Percentiles rank a stretch among this genome's conserved stretches.
Conservation (phyloP, 768 basidiomycete species). For the Boletus rubropictus region DNA sequence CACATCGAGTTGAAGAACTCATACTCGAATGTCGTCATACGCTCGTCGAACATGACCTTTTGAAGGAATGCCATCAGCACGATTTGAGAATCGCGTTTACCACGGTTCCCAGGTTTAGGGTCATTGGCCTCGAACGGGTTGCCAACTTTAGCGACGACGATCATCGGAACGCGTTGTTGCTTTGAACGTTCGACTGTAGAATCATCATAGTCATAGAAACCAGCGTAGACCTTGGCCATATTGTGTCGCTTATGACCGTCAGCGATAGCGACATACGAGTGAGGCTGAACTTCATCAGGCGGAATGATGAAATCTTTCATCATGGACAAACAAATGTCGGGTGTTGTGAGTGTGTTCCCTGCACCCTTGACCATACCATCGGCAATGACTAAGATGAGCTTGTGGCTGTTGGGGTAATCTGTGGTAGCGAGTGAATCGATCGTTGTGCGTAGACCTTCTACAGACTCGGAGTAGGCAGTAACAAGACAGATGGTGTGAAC, state of each 20-base stretch:
- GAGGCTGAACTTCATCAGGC: constrained; percentile 80
- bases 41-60: constrained; percentile 99
- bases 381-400: constrained; percentile 89
- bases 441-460: constrained; percentile 94
- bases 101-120: constrained; percentile 93
- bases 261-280: constrained; percentile 97
- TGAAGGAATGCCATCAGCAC: constrained; percentile 97
- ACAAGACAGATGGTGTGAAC: constrained; percentile 93
- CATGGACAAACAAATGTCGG: constrained; percentile 91
- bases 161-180: constrained; percentile 94
- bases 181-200: constrained; percentile 84
- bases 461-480: constrained; percentile 96
- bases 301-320: constrained; percentile 91
- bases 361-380: constrained; percentile 98
- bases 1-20: constrained; percentile 99
- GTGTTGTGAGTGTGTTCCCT: constrained; percentile 84
- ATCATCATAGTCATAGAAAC: constrained; percentile 94
- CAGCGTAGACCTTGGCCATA: constrained; percentile 98
- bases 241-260: constrained; percentile 99
- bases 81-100: constrained; percentile 98
- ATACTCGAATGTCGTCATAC: constrained; percentile 99
- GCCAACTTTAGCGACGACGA: constrained; percentile 92
- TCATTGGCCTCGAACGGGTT: constrained; percentile 88
- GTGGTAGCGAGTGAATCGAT: constrained; percentile 98
- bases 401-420: constrained; percentile 98